A percentile compares a stretch with the other conserved stretches of the same genome.
Evolutionary conservation across 306 rosid genomes (phyloP).

Genomic region (Cucumis hystrix): DNA sequence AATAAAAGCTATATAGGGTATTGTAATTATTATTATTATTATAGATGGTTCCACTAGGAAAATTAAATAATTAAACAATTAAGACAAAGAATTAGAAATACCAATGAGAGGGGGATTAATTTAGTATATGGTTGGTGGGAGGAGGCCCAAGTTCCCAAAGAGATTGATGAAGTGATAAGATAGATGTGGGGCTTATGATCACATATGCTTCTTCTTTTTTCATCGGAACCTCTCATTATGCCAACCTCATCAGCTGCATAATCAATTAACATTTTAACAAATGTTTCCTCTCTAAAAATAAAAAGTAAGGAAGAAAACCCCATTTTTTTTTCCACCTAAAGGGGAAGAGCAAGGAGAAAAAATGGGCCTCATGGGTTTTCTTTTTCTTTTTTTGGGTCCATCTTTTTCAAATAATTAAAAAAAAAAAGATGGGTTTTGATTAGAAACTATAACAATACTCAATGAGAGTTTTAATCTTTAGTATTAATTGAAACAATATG

Average conservation of each 20-base stretch:
- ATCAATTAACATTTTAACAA: slow-evolving; percentile 35
- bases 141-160: slow-evolving; percentile 99
- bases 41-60: neutral
- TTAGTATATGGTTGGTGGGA: slow-evolving; percentile 8
- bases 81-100: neutral
- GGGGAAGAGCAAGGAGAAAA: slow-evolving; percentile 4
- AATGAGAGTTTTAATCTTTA: slow-evolving; percentile 6
- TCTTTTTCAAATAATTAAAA: neutral
- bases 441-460: slow-evolving; percentile 28
- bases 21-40: neutral
- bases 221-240: slow-evolving; percentile 21
- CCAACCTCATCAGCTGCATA: slow-evolving; percentile 27
- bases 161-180: slow-evolving; percentile 59
- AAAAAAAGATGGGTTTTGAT: slow-evolving; percentile 20
- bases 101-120: no score
- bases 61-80: neutral
- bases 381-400: neutral
- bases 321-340: slow-evolving; percentile 14
- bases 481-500: neutral
- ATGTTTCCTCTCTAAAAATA: slow-evolving; percentile 23
- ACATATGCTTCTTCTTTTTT: slow-evolving; percentile 26
- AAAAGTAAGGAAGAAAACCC: neutral
- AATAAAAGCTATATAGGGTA: neutral
- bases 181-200: slow-evolving; percentile 34
- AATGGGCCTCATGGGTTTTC: slow-evolving; percentile 5